A percentile compares a stretch with the other conserved stretches of the same genome.
These are phyloP conservation scores for Beauveria rudraprayagi DNA, from an alignment of 2,329 filamentous ascomycete genomes.

Conservation along the genomic window DNA sequence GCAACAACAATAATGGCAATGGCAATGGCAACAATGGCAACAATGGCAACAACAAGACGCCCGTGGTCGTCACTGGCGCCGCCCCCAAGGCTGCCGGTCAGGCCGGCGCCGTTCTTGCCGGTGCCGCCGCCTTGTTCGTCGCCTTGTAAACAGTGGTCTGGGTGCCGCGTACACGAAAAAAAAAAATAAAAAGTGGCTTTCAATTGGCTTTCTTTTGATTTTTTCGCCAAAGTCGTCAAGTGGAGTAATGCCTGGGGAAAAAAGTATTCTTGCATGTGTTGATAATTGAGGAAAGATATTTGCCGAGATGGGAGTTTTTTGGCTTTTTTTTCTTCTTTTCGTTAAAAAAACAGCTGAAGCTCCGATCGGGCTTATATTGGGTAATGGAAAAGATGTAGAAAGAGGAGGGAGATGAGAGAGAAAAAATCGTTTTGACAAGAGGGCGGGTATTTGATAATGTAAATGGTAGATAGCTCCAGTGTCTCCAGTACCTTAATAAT, in stretches of 20 bases:
- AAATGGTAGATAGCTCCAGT: not conserved
- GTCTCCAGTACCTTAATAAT: not conserved
- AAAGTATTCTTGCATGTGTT: no score
- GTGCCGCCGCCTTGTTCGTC: not conserved
- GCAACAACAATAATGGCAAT: not conserved
- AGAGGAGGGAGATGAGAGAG: not conserved
- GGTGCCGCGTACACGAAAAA: no score
- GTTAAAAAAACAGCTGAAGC: not conserved
- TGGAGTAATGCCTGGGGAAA: no score
- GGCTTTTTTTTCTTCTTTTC: no score
- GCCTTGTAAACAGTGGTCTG: not conserved
- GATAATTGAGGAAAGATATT: no score
- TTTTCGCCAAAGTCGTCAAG: no score
- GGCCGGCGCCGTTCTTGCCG: not conserved
- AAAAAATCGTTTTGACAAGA: not conserved
- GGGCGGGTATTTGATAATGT: conserved; percentile 2
- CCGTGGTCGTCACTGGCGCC: not conserved
- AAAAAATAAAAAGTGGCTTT: no score
- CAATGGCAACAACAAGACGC: not conserved
- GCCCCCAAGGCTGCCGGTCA: not conserved
- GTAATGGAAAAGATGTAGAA: not conserved
- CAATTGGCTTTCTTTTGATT: no score
- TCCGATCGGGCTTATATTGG: no score
- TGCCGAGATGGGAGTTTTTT: no score
- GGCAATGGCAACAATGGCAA: not conserved